Evolutionary conservation across 768 basidiomycete species (phyloP), one percentile per base, ranked within the genome.

Genomic region (Hericium erinaceus): DNA sequence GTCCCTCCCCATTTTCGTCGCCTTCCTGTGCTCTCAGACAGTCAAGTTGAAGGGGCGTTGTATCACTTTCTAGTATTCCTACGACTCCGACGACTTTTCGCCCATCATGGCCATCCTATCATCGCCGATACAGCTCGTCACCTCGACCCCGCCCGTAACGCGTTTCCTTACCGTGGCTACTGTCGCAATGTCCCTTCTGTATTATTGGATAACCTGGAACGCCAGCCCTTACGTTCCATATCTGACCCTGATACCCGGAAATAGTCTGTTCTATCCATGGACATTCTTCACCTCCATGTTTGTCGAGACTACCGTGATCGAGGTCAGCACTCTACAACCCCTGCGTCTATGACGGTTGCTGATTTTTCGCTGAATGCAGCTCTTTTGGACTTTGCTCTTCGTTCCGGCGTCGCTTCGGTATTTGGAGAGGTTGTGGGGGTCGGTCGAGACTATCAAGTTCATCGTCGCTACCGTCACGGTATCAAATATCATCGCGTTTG

Each of bases 361-460:
- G 48, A 52, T 58, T 56, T 18, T 15, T 22, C 41, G 26, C 39
- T 62, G 15, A 26, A 33, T 52, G 13, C 68, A 98, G 95, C 81
- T 98, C 61, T 64, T 88, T 53, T 76, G 85, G 60, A 84, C 93
- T 2, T 72, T 92, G 57, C 70, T 94, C 54, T 79, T 87, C 58
- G 79, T 98, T 10, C 88, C 92, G 46, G 80, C 92, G 15, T 85
- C 89, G 40, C 77, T 93, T 53, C 84, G 89, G 60, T 98, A 98
- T 69, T 76, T 99, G 54, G 97, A 99, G 69, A 80, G 95, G 28
- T 74, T 99, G 56, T 99, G 97, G 97, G 95, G 97, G 41, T 79
- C 85, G 48, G 65, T 85, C 18, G 94, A 98, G 70, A 86, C 84
- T 2, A 64, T 87, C 62, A 92, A 94, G 70, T 97, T 99, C 72